Base-by-base conservation (phyloP, 805 yeast species). In the Torulaspora maleeae region DNA sequence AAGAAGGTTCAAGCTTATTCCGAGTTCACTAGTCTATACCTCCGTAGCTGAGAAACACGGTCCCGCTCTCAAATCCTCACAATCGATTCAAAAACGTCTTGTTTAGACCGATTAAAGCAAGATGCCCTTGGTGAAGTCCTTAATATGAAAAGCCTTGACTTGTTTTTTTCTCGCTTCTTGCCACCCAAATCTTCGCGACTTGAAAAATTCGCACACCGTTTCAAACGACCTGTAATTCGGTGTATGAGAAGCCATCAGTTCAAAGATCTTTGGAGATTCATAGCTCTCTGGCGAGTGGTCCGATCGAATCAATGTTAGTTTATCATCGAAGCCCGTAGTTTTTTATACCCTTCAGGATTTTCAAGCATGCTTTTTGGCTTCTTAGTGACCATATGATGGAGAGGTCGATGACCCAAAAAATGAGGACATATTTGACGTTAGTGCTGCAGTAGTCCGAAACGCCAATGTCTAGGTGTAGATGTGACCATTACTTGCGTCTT, bases 401-500 rank as follows among this genome's bases (percentile, higher is more conserved):
- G 20, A 19, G 20, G 4, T 22, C 9, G 25, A 8, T 6, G 3
- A 8, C 25, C 2, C 10, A 22, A 8, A 22, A 22, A 4, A 22
- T 22, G 10, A 22, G 5, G 2, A 6, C 25, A 2, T 4, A 4
- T 2, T 22, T 2, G 8, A 22, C 25, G 2, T 2, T 22, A 8
- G 17, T 30, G 10, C 5, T 34, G 24, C 36, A 2, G 13, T n/a
- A 19, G 24, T 20, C 3, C 15, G n/a, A 8, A 9, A n/a, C 2
- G 19, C 8, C 4, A 8, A 11, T 22, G 20, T 9, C 47, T 42
- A 56, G 40, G 58, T 53, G 41, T 51, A 53, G 34, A 51, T 41
- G 33, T 41, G 48, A 4, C 60, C 61, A 30, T 57, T 59, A 40
- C 63, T 59, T 6, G 56, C 61, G 38, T 48, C 50, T 41, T 59